Evolutionary conservation across 2,329 filamentous ascomycete species (phyloP).

Genomic region (Trichoderma sp.): DNA sequence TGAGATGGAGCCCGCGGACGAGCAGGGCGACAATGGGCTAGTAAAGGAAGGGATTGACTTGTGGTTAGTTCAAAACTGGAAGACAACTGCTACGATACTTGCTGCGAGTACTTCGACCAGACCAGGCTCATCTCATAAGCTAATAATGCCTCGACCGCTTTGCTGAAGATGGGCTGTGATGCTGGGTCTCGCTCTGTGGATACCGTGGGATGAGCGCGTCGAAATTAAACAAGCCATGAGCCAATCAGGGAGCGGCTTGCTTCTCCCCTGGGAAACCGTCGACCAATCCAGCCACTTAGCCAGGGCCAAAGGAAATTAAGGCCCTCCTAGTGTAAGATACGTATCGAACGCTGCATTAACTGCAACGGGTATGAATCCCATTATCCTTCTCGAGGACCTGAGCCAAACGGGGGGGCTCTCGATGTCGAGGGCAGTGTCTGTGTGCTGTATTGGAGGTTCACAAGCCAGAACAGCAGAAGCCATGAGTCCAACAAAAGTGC

Average conservation of each 20-base stretch:
- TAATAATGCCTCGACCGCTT: constrained; percentile 19
- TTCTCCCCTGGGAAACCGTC: constrained; percentile 24
- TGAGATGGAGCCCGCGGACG: constrained; percentile 7
- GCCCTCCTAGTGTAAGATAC: constrained; percentile 11
- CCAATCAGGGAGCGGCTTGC: constrained; percentile 29
- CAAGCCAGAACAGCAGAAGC: neutral
- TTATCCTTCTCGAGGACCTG: neutral
- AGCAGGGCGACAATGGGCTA: constrained; percentile 9
- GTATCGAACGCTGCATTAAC: constrained; percentile 16
- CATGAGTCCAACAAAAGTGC: neutral
- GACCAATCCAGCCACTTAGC: constrained; percentile 18
- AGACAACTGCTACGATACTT: neutral
- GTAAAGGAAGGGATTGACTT: constrained; percentile 22
- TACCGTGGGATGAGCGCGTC: constrained; percentile 20
- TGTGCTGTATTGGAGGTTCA: neutral
- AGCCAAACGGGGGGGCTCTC: neutral
- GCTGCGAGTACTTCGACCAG: too few species aligned
- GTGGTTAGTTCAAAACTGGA: constrained; percentile 3
- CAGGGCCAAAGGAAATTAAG: constrained; percentile 21
- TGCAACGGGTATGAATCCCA: constrained; percentile 6
- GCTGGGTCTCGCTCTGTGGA: constrained; percentile 14
- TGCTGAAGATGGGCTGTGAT: constrained; percentile 17
- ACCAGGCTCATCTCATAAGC: neutral
- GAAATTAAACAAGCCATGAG: constrained; percentile 27
- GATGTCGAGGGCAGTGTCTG: neutral